Conservation (phyloP, 2,329 filamentous ascomycete species). For the Apiospora rasikravindrae region DNA sequence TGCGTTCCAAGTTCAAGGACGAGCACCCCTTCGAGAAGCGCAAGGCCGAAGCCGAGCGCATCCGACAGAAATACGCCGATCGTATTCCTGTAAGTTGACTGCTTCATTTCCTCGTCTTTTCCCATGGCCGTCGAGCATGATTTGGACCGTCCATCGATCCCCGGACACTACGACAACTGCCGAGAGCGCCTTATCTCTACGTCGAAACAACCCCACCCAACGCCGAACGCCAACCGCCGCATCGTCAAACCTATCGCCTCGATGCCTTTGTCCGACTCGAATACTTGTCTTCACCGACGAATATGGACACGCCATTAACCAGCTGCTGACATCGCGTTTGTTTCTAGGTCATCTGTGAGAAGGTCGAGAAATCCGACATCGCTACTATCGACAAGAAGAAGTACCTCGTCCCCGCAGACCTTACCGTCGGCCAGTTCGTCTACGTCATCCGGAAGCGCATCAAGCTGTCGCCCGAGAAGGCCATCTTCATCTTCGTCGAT, state of each 20-base stretch:
- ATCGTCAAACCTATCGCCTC: conserved; percentile 13
- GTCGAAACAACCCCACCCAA: neutral
- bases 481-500: conserved; percentile 99
- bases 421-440: conserved; percentile 99
- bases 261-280: conserved; percentile 9
- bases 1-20: conserved; percentile 99
- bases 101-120: conserved; percentile 24
- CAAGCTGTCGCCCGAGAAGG: conserved; percentile 99
- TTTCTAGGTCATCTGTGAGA: conserved; percentile 94
- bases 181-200: neutral
- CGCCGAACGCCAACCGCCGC: neutral
- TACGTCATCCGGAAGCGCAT: conserved; percentile 99
- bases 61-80: conserved; percentile 98
- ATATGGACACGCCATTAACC: no score
- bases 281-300: neutral
- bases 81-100: conserved; percentile 85
- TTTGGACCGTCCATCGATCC: neutral
- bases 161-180: neutral
- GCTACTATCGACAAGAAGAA: conserved; percentile 99
- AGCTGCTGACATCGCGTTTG: neutral
- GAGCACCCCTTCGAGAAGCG: conserved; percentile 99
- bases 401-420: conserved; percentile 95
- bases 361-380: conserved; percentile 99
- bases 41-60: conserved; percentile 99
- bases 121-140: neutral